Base-by-base conservation (phyloP, 1,139 yeast genomes). In the Yamadazyma mexicana region DNA sequence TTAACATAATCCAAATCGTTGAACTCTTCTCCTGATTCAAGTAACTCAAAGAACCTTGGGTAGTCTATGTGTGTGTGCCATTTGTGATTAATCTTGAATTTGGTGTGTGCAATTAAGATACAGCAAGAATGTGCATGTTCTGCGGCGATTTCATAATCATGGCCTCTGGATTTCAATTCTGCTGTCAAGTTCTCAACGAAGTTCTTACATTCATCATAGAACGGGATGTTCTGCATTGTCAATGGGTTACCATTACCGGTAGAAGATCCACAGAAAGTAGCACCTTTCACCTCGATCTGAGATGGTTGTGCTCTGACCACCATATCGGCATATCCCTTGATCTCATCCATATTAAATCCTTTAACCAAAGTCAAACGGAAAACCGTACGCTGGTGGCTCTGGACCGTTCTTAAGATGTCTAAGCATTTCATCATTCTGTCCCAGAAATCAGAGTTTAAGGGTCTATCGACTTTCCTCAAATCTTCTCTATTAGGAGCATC, bases 71-170 rank as follows among this genome's bases (percentile, higher is more conserved):
- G 96, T 1, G 97, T 89, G 58, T 81, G 78, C 98, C 98, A 89
- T 47, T 75, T 77, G 22, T 77, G 83, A 54, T 85, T 63, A 42
- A 82, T 80, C 50, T 77, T 73, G 68, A 88, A 89, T 53, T 81
- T 79, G 35, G 71, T 72, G 49, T 84, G 85, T 0, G 96, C 96
- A 54, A 91, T 79, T 48, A 89, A 69, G 20, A 89, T 84, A 67
- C 97, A 89, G 64, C 96, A 89, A 5, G 95, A 85, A 59, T 89
- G 98, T 0, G 96, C 95, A 61, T 89, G 98, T 59, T 89, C 97
- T 0, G 97, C 95, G 7, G 97, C 96, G 43, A 89, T 70, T 35
- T 82, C 94, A 55, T 91, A 89, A 26, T 72, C 73, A 29, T 82
- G 68, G 0, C 89, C 89, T 49, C 94, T 74, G 1, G 60, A 52